A percentile compares a stretch with the other conserved stretches of the same genome.
Evolutionary conservation across 768 basidiomycete species (phyloP).

Genomic region (Tubosaeta brunneosetosa): DNA sequence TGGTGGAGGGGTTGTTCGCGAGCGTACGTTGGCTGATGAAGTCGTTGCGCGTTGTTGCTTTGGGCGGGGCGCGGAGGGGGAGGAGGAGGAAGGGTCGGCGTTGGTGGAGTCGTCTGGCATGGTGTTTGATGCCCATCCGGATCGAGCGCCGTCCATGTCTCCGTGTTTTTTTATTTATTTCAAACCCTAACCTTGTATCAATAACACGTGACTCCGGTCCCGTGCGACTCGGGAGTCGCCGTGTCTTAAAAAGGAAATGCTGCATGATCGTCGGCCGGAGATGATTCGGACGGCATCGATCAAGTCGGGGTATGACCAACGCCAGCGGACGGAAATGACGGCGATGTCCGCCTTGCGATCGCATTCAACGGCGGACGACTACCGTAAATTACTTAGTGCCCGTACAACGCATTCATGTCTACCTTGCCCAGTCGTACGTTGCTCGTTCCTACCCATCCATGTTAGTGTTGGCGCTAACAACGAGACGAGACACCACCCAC

Average conservation of each 20-base stretch:
- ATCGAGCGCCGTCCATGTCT: conserved; percentile 20
- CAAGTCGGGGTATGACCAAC: conserved; percentile 7
- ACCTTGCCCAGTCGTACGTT: conserved; percentile 19
- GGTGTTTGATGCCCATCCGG: conserved; percentile 22
- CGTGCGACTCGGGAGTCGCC: not conserved
- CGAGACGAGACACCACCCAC: conserved; percentile 11
- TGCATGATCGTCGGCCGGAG: not conserved
- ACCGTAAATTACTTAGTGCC: not conserved
- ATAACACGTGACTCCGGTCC: conserved; percentile 20
- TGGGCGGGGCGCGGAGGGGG: conserved; percentile 10
- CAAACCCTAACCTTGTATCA: conserved; percentile 22
- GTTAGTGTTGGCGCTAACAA: not conserved
- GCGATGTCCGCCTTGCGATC: conserved; percentile 15
- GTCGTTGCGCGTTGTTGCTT: conserved; percentile 16
- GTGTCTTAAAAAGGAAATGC: not conserved
- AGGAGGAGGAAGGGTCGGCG: conserved; percentile 10
- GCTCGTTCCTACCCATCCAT: conserved; percentile 18
- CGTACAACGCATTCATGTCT: conserved; percentile 19
- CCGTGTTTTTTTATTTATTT: conserved; percentile 18
- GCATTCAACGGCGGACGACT: not conserved
- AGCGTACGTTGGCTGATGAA: conserved; percentile 40
- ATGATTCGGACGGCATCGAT: not conserved
- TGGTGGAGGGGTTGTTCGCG: conserved; percentile 44
- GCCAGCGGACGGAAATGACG: conserved; percentile 13
- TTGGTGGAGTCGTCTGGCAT: conserved; percentile 30